Percentiles rank a stretch among this genome's conserved stretches.
These are phyloP conservation scores for Celoporthe dispersa DNA, from an alignment of 2,329 filamentous ascomycete species.

Conservation along the genomic window DNA sequence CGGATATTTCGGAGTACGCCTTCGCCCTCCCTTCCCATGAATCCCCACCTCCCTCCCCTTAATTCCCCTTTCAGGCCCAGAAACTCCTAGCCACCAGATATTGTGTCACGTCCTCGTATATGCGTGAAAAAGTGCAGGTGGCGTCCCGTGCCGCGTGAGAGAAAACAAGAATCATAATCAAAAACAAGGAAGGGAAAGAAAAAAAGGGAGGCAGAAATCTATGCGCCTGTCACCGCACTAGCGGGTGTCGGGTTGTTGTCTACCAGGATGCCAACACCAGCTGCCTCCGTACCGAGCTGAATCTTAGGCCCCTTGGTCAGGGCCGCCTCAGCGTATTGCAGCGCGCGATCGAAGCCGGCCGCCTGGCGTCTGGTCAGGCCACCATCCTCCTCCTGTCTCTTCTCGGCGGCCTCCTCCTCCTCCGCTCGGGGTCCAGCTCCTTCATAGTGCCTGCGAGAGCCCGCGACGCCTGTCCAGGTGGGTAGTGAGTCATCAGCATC, in stretches of 20 bases:
- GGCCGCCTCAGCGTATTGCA: slow-evolving; percentile 45
- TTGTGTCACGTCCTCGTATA: not conserved
- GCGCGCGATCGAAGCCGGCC: slow-evolving; percentile 46
- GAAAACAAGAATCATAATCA: not conserved
- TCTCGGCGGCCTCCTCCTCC: slow-evolving; percentile 15
- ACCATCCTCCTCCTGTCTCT: slow-evolving; percentile 21
- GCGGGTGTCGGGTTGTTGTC: slow-evolving; percentile 39
- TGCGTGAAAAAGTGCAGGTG: not conserved
- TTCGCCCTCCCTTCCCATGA: not conserved
- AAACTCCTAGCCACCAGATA: not conserved
- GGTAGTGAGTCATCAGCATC: not conserved
- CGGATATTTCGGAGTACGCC: not conserved
- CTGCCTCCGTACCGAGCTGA: slow-evolving; percentile 46
- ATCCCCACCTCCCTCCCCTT: not conserved
- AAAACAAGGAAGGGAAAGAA: not conserved
- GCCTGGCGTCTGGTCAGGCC: slow-evolving; percentile 42
- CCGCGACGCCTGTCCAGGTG: slow-evolving; percentile 20
- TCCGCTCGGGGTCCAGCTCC: slow-evolving; percentile 26
- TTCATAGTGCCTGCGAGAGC: slow-evolving; percentile 20
- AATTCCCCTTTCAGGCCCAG: not conserved
- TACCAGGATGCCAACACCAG: slow-evolving; percentile 47
- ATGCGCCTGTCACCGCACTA: slow-evolving; percentile 8
- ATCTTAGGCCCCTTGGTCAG: slow-evolving; percentile 45
- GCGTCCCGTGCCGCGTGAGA: too few species aligned
- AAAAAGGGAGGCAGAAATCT: not conserved